These are phyloP conservation scores for Petunia axillaris DNA, from an alignment of 257 asterid species.

Conservation along the genomic window DNA sequence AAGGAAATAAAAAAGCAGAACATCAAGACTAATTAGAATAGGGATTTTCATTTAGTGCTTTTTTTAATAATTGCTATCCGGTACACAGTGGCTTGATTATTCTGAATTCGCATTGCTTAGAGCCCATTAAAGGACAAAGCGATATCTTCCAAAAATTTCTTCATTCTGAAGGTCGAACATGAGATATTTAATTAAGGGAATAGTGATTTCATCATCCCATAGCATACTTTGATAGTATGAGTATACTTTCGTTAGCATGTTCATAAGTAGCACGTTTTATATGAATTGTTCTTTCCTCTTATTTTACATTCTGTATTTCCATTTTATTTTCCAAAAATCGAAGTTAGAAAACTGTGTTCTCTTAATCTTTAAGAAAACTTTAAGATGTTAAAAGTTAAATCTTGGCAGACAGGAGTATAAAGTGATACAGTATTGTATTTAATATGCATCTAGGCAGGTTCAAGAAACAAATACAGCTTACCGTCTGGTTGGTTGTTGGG, in stretches of 20 bases:
- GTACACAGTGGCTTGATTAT: no score
- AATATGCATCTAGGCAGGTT: background rate
- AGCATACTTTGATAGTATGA: background rate
- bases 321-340: background rate
- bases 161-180: no score
- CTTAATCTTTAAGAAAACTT: background rate
- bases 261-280: background rate
- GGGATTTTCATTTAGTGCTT: no score
- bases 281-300: background rate
- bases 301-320: background rate
- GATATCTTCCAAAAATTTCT: no score
- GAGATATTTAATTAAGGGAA: no score
- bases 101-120: no score
- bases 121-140: no score
- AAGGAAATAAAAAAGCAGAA: no score
- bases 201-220: no score
- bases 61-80: no score
- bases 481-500: background rate
- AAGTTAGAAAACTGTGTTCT: background rate
- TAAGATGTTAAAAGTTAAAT: background rate
- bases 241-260: constrained; percentile 13
- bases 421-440: background rate
- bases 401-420: background rate
- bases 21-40: no score
- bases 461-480: background rate